phyloP scores from a whole-genome alignment of 305 asterid genomes.

The Fraxinus sp. region DNA sequence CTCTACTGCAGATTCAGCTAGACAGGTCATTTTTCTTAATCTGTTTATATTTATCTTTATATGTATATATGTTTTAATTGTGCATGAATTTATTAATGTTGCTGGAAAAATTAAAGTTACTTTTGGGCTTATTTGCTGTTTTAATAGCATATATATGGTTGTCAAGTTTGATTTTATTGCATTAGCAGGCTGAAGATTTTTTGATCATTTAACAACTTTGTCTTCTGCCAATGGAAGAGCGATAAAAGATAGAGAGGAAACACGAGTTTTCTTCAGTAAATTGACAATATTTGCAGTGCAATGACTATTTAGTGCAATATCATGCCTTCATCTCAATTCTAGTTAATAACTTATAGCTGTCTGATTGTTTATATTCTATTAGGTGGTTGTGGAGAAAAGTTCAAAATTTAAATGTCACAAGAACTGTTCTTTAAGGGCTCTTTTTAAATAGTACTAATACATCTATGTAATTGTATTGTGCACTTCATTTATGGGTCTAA shows the following conservation, averaged over 20 bases:
- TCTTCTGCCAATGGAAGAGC: neutral
- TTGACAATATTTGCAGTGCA: neutral
- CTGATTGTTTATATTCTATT: neutral
- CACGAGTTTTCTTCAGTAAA: neutral
- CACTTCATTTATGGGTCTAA: neutral
- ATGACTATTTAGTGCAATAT: neutral
- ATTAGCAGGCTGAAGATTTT: neutral
- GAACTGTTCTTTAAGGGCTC: neutral
- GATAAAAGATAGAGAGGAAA: neutral
- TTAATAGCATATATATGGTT: neutral
- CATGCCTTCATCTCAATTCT: neutral
- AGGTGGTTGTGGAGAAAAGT: neutral
- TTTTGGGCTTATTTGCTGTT: neutral
- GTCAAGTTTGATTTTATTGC: neutral
- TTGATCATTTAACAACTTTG: neutral
- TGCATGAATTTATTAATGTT: neutral
- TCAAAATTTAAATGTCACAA: neutral
- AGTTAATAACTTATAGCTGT: neutral
- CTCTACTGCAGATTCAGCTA: constrained; percentile 66
- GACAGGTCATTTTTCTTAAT: constrained; percentile 49
- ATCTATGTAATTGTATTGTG: neutral
- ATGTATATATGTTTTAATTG: neutral
- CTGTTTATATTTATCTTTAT: neutral
- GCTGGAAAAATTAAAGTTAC: neutral
- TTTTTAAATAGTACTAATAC: neutral